Evolutionary conservation across 805 yeast species (phyloP).

Genomic region (Lipomyces sp.): DNA sequence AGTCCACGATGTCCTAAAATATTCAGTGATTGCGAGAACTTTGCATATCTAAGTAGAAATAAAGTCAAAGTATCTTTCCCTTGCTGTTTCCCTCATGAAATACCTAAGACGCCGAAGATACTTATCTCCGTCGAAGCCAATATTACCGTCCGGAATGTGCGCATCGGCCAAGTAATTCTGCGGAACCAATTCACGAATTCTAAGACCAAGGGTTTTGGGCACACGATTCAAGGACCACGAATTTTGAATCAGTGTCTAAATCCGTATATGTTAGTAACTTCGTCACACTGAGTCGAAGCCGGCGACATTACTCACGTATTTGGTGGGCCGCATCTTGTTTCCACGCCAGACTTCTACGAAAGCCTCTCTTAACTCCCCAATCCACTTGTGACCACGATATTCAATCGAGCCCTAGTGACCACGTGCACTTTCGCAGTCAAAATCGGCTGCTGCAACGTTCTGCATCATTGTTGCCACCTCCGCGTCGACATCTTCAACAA

Average conservation of each 20-base stretch:
- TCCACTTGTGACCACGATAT: slow-evolving; percentile 2
- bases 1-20: too few relatives aligned
- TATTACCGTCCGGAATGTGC: too few relatives aligned
- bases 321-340: not conserved
- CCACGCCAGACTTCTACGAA: not conserved
- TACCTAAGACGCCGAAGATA: too few relatives aligned
- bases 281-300: not conserved
- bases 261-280: not conserved
- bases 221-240: too few relatives aligned
- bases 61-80: too few relatives aligned
- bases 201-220: too few relatives aligned
- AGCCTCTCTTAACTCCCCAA: not conserved
- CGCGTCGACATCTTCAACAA: not conserved
- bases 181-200: too few relatives aligned
- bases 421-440: not conserved
- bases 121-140: too few relatives aligned
- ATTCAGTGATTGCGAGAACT: too few relatives aligned
- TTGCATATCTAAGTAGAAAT: too few relatives aligned
- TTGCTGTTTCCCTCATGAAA: too few relatives aligned
- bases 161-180: too few relatives aligned
- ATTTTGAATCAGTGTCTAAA: not conserved
- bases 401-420: not conserved
- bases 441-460: not conserved
- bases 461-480: not conserved
- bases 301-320: not conserved